A percentile compares a stretch with the other conserved stretches of the same genome.
Evolutionary conservation across 148 eudicot genomes (phyloP).

Genomic region (Rhododendron mucronatum): DNA sequence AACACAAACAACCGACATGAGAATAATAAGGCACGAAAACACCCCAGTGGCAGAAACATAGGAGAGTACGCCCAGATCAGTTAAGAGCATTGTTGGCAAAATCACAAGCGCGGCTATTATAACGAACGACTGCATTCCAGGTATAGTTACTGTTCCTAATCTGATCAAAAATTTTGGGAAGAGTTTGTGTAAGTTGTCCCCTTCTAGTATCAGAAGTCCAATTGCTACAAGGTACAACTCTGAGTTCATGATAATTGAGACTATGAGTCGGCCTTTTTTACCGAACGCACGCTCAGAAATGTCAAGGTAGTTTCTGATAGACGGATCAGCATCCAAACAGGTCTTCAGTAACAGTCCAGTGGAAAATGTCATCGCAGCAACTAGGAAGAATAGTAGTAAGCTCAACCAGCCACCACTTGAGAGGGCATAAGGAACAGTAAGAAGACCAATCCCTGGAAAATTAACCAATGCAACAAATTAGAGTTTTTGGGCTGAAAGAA

Average conservation of each 20-base stretch:
- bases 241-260: conserved; percentile 25
- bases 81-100: conserved; percentile 23
- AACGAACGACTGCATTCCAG: conserved; percentile 20
- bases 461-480: background rate
- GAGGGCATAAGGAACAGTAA: conserved; percentile 33
- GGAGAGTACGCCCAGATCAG: conserved; percentile 25
- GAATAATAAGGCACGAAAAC: conserved; percentile 25
- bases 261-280: conserved; percentile 21
- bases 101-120: conserved; percentile 23
- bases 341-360: conserved; percentile 21
- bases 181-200: conserved; percentile 31
- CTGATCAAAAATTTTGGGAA: conserved; percentile 24
- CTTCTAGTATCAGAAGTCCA: conserved; percentile 30
- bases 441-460: conserved; percentile 31
- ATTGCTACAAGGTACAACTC: conserved; percentile 29
- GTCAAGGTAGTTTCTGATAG: conserved; percentile 19
- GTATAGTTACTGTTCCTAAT: conserved; percentile 12
- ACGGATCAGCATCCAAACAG: conserved; percentile 22
- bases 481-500: background rate
- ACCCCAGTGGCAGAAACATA: conserved; percentile 37
- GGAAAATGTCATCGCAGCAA: conserved; percentile 22
- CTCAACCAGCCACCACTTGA: conserved; percentile 36
- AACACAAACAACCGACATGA: conserved; percentile 19
- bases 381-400: conserved; percentile 20
- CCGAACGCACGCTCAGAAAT: conserved; percentile 36